Conservation (phyloP, 2,329 filamentous ascomycete species). For the Exophiala calicioides region DNA sequence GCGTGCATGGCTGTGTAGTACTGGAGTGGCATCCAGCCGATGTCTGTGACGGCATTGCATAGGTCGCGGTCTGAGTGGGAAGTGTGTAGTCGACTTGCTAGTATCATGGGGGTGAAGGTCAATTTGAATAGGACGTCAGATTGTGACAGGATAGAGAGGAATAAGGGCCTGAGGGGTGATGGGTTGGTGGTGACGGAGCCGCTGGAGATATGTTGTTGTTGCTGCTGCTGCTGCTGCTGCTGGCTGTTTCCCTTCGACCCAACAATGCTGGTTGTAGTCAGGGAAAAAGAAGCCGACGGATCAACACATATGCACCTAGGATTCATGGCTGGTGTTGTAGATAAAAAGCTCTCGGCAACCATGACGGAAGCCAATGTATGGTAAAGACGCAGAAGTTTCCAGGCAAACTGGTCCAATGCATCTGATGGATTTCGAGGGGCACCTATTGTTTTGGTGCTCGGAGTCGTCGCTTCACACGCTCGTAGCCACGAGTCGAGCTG, state of each 20-base stretch:
- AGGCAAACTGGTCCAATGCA: not conserved
- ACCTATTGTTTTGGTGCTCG: not conserved
- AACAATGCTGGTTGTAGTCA: no score
- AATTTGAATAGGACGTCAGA: not conserved
- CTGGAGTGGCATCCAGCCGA: slow-evolving; percentile 37
- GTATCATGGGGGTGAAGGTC: not conserved
- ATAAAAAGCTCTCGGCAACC: not conserved
- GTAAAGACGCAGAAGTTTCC: slow-evolving; percentile 3
- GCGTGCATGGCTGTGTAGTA: slow-evolving; percentile 38
- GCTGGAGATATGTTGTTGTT: no score
- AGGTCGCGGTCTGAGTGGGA: not conserved
- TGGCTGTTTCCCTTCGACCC: no score
- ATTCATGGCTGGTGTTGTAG: not conserved
- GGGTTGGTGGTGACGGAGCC: no score
- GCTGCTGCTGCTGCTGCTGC: no score
- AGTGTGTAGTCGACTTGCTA: not conserved
- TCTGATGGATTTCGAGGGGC: not conserved
- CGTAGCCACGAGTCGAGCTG: slow-evolving; percentile 1
- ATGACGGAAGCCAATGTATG: not conserved
- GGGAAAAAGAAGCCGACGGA: no score
- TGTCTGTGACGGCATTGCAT: slow-evolving; percentile 26
- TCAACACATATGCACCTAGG: no score
- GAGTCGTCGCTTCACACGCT: not conserved
- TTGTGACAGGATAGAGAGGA: not conserved
- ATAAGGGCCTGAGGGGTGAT: no score